phyloP scores from a whole-genome alignment of 148 eudicot genomes.

The Nyssa sinensis region DNA sequence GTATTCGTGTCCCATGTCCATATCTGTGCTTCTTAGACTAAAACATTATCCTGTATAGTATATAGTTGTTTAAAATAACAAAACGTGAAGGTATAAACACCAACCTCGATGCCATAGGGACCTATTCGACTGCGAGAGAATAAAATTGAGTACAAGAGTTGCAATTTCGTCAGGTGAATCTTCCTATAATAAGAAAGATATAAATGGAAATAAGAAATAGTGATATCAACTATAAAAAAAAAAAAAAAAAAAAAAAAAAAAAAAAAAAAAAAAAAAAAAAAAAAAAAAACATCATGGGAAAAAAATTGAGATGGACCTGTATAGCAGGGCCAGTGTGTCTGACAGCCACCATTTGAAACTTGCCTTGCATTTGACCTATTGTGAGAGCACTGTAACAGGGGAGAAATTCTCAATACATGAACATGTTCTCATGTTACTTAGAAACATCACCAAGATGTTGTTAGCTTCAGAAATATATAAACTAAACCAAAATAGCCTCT shows the following conservation, averaged over 20 bases:
- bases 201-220: not conserved
- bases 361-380: constrained; percentile 99
- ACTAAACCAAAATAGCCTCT: constrained; percentile 3
- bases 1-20: too few species aligned
- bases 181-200: constrained; percentile 49
- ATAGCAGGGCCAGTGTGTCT: constrained; percentile 95
- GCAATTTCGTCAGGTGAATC: constrained; percentile 94
- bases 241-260: not conserved
- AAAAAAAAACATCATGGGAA: not conserved
- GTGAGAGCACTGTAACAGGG: constrained; percentile 71
- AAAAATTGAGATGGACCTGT: constrained; percentile 68
- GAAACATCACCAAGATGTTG: constrained; percentile 5
- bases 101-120: constrained; percentile 81
- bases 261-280: not conserved
- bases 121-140: constrained; percentile 84
- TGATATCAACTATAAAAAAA: not conserved
- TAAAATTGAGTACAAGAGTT: constrained; percentile 62
- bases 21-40: too few species aligned
- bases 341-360: constrained; percentile 93
- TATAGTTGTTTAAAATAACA: too few species aligned
- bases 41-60: not conserved
- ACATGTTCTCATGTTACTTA: not conserved
- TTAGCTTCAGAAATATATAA: not conserved
- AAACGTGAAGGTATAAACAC: constrained; percentile 28
- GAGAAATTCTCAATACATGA: constrained; percentile 11